These are phyloP conservation scores for Yamadazyma kanchanaburiensis DNA, from an alignment of 1,139 yeast species.

Conservation along the genomic window DNA sequence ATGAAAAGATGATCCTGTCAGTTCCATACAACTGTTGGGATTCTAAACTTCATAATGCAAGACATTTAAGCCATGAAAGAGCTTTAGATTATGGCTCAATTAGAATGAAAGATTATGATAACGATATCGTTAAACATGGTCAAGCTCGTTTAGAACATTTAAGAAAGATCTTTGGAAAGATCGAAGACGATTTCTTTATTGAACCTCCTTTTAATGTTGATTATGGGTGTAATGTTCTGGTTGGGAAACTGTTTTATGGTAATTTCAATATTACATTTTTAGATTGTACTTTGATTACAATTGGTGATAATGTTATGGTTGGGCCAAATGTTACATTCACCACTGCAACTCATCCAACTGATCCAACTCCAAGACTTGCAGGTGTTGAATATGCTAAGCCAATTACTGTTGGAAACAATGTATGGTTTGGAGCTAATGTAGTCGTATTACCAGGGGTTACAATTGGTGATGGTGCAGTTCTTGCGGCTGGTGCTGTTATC, in stretches of 20 bases:
- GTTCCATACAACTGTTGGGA: constrained; percentile 23
- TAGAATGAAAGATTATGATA: constrained; percentile 34
- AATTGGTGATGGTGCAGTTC: constrained; percentile 58
- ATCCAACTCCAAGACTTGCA: constrained; percentile 41
- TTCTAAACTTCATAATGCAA: constrained; percentile 13
- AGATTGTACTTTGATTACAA: constrained; percentile 58
- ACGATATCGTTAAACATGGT: constrained; percentile 15
- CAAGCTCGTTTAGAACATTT: constrained; percentile 37
- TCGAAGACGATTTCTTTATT: constrained; percentile 35
- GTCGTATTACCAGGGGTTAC: constrained; percentile 63
- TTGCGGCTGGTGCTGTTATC: constrained; percentile 70
- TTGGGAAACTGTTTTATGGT: constrained; percentile 51
- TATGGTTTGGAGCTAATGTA: constrained; percentile 62
- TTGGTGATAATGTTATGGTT: constrained; percentile 57
- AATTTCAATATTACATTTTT: constrained; percentile 57
- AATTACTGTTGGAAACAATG: constrained; percentile 57
- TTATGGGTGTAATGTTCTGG: constrained; percentile 51
- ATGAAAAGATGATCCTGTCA: constrained; percentile 27
- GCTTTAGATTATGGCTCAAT: constrained; percentile 36
- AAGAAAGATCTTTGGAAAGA: constrained; percentile 41
- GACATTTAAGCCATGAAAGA: constrained; percentile 21
- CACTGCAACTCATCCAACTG: constrained; percentile 64
- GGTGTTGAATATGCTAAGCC: constrained; percentile 55
- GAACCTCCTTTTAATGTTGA: constrained; percentile 58
- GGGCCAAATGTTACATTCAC: constrained; percentile 64